A percentile compares a stretch with the other conserved stretches of the same genome.
phyloP scores from a whole-genome alignment of 1,284 basidiomycete genomes.

The Cryptococcus neoformans region DNA sequence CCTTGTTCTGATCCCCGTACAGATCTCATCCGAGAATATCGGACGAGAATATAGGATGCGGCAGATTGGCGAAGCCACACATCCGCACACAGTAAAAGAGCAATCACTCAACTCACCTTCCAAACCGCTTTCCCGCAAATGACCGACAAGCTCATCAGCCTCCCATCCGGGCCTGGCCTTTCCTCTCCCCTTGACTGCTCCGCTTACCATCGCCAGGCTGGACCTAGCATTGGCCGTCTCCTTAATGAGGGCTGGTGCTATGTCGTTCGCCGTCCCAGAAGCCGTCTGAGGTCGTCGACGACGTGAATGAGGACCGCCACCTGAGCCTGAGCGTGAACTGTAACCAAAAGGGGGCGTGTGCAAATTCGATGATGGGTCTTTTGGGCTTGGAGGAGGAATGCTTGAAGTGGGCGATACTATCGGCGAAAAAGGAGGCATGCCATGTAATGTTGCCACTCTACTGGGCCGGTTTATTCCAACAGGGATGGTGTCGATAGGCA shows the following conservation, averaged over 20 bases:
- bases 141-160: conserved; percentile 45
- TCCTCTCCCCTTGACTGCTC: conserved; percentile 1
- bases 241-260: conserved; percentile 6
- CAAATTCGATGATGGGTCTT: not conserved
- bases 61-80: too few relatives aligned
- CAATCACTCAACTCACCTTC: conserved; percentile 38
- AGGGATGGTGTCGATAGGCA: too few relatives aligned
- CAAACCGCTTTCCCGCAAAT: conserved; percentile 36
- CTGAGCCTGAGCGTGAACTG: not conserved
- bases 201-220: conserved; percentile 27
- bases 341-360: conserved; percentile 14
- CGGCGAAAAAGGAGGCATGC: not conserved
- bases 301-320: conserved; percentile 11
- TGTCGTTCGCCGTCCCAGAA: not conserved
- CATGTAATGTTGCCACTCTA: too few relatives aligned
- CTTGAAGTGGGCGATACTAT: conserved; percentile 2
- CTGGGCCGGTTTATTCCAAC: too few relatives aligned
- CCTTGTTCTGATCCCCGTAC: not conserved
- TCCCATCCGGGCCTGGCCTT: conserved; percentile 40
- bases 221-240: conserved; percentile 10
- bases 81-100: not conserved
- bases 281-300: conserved; percentile 20
- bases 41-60: too few relatives aligned
- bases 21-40: too few relatives aligned
- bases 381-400: not conserved